Conservation (phyloP, 352 stramenopile genomes). For the Lagenidium giganteum region DNA sequence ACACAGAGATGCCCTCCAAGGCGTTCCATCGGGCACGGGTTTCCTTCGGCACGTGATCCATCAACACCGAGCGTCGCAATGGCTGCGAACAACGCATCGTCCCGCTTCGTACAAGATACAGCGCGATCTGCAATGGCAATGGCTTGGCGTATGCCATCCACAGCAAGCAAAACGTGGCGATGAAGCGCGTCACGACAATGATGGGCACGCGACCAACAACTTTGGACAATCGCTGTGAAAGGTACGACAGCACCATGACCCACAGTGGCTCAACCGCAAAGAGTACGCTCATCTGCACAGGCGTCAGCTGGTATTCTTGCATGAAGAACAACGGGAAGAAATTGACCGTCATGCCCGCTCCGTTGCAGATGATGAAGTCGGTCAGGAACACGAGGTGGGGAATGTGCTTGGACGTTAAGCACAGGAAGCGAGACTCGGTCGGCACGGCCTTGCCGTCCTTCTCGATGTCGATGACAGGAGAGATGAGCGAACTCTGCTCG, state of each 20-base stretch:
- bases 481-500: no score
- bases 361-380: slow-evolving; percentile 25
- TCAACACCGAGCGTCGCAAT: slow-evolving; percentile 15
- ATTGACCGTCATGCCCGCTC: slow-evolving; percentile 20
- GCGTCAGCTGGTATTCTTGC: slow-evolving; percentile 17
- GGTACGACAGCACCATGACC: slow-evolving; percentile 13
- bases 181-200: slow-evolving; percentile 13
- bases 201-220: slow-evolving; percentile 13
- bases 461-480: no score
- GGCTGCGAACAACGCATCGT: slow-evolving; percentile 24
- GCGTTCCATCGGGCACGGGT: slow-evolving; percentile 25
- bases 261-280: slow-evolving; percentile 14
- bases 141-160: slow-evolving; percentile 16
- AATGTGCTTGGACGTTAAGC: slow-evolving; percentile 15
- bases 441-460: slow-evolving; percentile 11
- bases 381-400: slow-evolving; percentile 16
- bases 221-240: slow-evolving; percentile 9
- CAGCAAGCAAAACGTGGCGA: slow-evolving; percentile 16
- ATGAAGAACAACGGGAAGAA: slow-evolving; percentile 24
- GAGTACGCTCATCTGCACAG: slow-evolving; percentile 16
- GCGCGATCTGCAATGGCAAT: slow-evolving; percentile 8
- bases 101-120: slow-evolving; percentile 16
- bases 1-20: slow-evolving; percentile 21
- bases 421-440: slow-evolving; percentile 22
- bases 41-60: slow-evolving; percentile 16